Evolutionary conservation across 2,329 filamentous ascomycete genomes (phyloP).

Genomic region (Exophiala viscosa): DNA sequence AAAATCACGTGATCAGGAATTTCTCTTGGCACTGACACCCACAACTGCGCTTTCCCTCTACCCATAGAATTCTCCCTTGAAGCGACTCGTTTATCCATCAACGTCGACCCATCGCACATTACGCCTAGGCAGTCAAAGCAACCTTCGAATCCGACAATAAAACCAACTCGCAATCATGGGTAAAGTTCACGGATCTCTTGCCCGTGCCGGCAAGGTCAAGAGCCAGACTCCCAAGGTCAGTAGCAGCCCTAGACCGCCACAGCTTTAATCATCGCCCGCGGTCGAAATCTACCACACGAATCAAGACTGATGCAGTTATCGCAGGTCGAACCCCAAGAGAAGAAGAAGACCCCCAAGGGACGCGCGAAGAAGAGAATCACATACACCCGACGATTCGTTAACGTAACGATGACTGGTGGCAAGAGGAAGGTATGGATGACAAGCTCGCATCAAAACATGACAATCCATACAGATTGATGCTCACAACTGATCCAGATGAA

Average conservation of each 20-base stretch:
- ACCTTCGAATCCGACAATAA: slow-evolving; percentile 14
- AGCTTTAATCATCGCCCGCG: slow-evolving; percentile 16
- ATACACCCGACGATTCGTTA: slow-evolving; percentile 97
- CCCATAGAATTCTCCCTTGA: too few relatives aligned
- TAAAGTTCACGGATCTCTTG: slow-evolving; percentile 86
- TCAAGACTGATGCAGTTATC: slow-evolving; percentile 7
- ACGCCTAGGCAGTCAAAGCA: slow-evolving; percentile 7
- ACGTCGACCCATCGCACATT: neutral
- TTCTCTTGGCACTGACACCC: too few relatives aligned
- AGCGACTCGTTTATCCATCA: neutral
- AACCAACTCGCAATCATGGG: slow-evolving; percentile 62
- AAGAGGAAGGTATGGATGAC: slow-evolving; percentile 80
- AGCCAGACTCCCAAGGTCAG: slow-evolving; percentile 87
- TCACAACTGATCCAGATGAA: slow-evolving; percentile 20
- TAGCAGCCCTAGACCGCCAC: slow-evolving; percentile 26
- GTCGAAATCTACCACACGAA: neutral
- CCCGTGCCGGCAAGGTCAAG: slow-evolving; percentile 95
- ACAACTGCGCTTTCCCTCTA: too few relatives aligned
- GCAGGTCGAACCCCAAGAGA: slow-evolving; percentile 85
- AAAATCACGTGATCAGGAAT: too few relatives aligned
- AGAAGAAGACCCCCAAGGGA: slow-evolving; percentile 95
- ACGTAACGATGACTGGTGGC: slow-evolving; percentile 94
- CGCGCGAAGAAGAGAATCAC: slow-evolving; percentile 94
- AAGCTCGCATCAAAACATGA: neutral
- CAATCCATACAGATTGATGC: neutral